These are phyloP conservation scores for Ophiostoma himal-ulmi DNA, from an alignment of 2,329 filamentous ascomycete genomes.

Conservation along the genomic window DNA sequence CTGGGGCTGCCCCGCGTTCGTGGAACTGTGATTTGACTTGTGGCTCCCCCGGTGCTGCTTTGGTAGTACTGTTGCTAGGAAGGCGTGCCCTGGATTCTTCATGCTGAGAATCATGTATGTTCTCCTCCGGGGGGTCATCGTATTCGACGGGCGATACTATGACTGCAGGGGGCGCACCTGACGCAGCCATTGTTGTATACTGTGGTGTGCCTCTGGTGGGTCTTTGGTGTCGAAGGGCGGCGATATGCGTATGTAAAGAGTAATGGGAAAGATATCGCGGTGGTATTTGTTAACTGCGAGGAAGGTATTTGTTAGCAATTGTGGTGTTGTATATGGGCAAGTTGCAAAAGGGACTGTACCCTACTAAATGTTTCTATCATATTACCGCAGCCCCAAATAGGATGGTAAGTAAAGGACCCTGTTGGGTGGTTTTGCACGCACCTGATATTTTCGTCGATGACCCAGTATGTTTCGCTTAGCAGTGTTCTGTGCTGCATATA, in stretches of 20 bases:
- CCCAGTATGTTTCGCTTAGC: not conserved
- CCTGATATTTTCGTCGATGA: not conserved
- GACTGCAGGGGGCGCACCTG: not conserved
- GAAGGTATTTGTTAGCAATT: not conserved
- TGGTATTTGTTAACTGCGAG: not conserved
- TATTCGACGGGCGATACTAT: not conserved
- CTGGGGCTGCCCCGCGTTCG: not conserved
- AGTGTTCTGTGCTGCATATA: not conserved
- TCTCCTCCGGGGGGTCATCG: not conserved
- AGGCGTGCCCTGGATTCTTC: not conserved
- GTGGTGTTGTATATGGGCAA: not conserved
- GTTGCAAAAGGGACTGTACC: not conserved
- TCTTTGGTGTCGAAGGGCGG: not conserved
- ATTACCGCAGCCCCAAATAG: too few species aligned
- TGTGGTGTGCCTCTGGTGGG: too few species aligned
- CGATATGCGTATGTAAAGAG: not conserved
- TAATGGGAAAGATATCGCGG: not conserved
- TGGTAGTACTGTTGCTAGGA: too few species aligned
- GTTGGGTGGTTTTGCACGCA: too few species aligned
- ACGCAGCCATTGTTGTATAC: not conserved
- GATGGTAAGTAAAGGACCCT: too few species aligned
- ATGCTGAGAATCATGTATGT: not conserved
- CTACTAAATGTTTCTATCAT: not conserved
- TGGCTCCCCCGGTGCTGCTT: not conserved
- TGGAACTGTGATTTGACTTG: not conserved